Evolutionary conservation across 805 yeast species (phyloP).

Genomic region (Pichia ethanolica): DNA sequence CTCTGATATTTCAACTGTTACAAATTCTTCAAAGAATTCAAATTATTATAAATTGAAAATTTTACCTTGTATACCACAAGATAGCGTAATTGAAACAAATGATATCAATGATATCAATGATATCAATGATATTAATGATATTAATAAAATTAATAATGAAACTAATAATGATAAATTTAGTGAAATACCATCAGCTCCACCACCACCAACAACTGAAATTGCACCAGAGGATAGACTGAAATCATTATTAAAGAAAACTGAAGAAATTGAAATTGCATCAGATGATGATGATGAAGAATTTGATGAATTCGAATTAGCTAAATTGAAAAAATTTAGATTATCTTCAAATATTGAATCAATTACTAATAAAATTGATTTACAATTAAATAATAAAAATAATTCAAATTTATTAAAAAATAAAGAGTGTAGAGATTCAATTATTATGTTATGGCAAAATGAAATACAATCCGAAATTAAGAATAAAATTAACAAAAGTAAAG

Average conservation of each 20-base stretch:
- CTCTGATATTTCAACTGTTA: neutral
- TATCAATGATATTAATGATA: neutral
- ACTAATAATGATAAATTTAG: neutral
- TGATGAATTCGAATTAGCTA: constrained; percentile 9
- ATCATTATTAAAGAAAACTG: neutral
- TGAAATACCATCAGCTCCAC: constrained; percentile 7
- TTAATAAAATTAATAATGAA: neutral
- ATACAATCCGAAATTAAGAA: neutral
- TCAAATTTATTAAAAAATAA: neutral
- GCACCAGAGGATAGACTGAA: neutral
- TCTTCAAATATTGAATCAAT: constrained; percentile 7
- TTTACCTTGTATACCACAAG: constrained; percentile 8
- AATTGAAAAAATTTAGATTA: constrained; percentile 15
- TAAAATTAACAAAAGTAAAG: too few species aligned
- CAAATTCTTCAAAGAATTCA: neutral
- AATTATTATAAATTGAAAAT: neutral
- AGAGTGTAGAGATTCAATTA: constrained; percentile 3
- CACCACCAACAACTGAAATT: neutral
- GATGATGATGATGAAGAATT: constrained; percentile 6
- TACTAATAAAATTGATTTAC: neutral
- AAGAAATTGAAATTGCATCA: constrained; percentile 5
- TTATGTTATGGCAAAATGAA: neutral
- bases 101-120: neutral
- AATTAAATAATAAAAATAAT: neutral
- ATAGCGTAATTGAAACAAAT: neutral